Evolutionary conservation across 108 stramenopile species (phyloP).

Genomic region (Conticribra guillardii): DNA sequence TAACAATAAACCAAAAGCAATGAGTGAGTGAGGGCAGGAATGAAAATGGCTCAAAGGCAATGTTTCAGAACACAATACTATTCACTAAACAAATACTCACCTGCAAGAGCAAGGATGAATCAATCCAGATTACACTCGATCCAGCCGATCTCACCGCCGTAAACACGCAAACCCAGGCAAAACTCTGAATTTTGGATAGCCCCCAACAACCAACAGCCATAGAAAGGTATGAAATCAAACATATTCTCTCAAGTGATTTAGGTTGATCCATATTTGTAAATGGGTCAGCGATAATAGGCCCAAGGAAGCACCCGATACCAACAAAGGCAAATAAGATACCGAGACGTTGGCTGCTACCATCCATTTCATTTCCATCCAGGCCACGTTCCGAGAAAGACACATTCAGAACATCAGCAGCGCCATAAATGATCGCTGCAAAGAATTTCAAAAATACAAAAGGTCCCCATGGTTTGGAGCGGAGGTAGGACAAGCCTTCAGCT

Average conservation of each 20-base stretch:
- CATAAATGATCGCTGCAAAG: slow-evolving; percentile 52
- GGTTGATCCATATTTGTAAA: slow-evolving; percentile 55
- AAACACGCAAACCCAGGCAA: slow-evolving; percentile 41
- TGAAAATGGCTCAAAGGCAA: background rate
- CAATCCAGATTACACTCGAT: slow-evolving; percentile 60
- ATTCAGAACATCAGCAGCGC: slow-evolving; percentile 67
- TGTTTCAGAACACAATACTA: background rate
- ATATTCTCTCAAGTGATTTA: slow-evolving; percentile 54
- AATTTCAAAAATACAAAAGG: slow-evolving; percentile 63
- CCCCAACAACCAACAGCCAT: slow-evolving; percentile 46
- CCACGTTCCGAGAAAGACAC: slow-evolving; percentile 63
- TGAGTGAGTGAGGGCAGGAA: background rate
- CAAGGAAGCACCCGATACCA: slow-evolving; percentile 71
- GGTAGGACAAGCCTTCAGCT: slow-evolving; percentile 52
- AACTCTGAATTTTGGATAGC: slow-evolving; percentile 24
- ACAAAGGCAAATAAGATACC: slow-evolving; percentile 66
- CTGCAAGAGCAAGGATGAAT: slow-evolving; percentile 50
- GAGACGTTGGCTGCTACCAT: slow-evolving; percentile 40
- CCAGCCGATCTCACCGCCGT: slow-evolving; percentile 59
- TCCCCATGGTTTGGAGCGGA: slow-evolving; percentile 55
- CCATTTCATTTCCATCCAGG: slow-evolving; percentile 3
- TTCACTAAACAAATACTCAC: slow-evolving; percentile 1
- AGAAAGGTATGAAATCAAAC: slow-evolving; percentile 50
- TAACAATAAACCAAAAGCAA: slow-evolving; percentile 9
- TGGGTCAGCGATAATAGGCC: slow-evolving; percentile 55